Base-by-base conservation (phyloP, 805 yeast species). In the Candida yuanshanica region DNA sequence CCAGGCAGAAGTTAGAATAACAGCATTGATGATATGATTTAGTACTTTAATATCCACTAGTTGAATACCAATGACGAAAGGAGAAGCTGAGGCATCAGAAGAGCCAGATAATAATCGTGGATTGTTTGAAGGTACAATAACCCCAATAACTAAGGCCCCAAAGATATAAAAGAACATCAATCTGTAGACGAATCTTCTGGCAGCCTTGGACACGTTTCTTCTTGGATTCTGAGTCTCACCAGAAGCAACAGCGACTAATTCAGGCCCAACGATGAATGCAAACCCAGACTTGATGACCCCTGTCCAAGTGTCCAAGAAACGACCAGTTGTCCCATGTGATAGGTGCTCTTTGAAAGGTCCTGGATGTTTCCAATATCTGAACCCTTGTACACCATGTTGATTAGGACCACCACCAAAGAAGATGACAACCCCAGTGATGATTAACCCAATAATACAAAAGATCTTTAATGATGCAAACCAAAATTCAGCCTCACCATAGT, bases 41-140 rank as follows among this genome's bases (percentile, higher is more conserved):
- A 87, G 67, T 0, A 77, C 91, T 17, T 62, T 54, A 48, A 86
- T 84, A 33, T 75, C 70, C 25, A 85, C 84, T 48, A 70, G 70
- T 49, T 75, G 74, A 53, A 87, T 81, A 41, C 95, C 95, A 56
- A 85, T 80, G 41, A 85, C 90, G 56, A 85, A 86, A 21, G 95
- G 95, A 20, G 93, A 83, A 10, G 77, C 65, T 22, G 76, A 72
- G 5, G 80, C 90, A 37, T 84, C 83, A 0, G 83, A 75, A 21
- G 75, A 69, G 34, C 75, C 73, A 12, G 51, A 58, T 4, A 66
- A 57, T 46, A 83, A 66, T 23, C 60, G 60, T 4, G 77, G 71
- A 47, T 82, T 84, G 50, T 78, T 72, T 53, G 69, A 77, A 11
- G 85, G 77, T 39, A 82, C 73, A 20, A 83, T 69, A 49, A 81